A percentile compares a stretch with the other conserved stretches of the same genome.
Evolutionary conservation across 208 protist species (phyloP).

Genomic region (Leishmania tarentolae): DNA sequence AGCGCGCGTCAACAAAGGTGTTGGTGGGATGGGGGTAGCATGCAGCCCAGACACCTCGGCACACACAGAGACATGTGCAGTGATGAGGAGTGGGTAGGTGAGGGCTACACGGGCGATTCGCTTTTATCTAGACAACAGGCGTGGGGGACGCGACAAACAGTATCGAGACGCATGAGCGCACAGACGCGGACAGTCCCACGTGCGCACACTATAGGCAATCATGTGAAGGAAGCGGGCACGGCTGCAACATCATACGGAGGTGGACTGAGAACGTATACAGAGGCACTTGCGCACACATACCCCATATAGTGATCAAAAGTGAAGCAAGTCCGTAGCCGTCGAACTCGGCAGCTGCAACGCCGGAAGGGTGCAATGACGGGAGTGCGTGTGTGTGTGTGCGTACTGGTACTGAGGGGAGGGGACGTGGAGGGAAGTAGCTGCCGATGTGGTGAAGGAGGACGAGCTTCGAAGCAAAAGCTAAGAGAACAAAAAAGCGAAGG

Average conservation of each 20-base stretch:
- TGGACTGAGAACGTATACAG: background rate
- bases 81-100: background rate
- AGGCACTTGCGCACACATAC: background rate
- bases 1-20: background rate
- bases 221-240: background rate
- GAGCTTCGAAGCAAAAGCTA: background rate
- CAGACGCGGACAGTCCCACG: background rate
- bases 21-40: background rate
- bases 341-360: background rate
- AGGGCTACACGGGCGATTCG: background rate
- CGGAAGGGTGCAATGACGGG: background rate
- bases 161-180: background rate
- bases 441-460: background rate
- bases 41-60: background rate
- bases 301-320: background rate
- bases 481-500: background rate
- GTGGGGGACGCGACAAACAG: background rate
- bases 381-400: background rate
- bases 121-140: background rate
- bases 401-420: background rate
- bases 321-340: background rate
- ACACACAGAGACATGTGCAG: background rate
- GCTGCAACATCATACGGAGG: background rate
- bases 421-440: background rate
- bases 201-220: background rate